Base-by-base conservation (phyloP, 2,329 filamentous ascomycete genomes). In the Colletotrichum tamarilloi region DNA sequence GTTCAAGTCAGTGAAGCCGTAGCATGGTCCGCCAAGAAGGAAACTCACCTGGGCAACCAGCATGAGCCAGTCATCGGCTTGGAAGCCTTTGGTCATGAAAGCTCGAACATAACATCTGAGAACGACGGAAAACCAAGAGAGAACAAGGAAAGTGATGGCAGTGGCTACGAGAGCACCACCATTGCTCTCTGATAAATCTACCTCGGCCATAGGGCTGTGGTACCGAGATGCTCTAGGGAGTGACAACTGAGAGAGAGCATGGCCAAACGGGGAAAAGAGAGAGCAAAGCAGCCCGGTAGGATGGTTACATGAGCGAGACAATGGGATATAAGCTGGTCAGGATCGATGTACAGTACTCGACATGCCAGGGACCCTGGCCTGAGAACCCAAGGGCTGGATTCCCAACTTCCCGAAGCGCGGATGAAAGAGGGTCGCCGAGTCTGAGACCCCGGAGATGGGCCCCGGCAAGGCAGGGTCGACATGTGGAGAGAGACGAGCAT, bases 11-110 rank as follows among this genome's bases (percentile, higher is more conserved):
- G 49, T n/a, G 55, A 19, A 19, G 16, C 35, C 22, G 16, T 35
- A 24, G 38, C 8, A 6, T 28, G 16, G 65, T 67, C 1, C 11
- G 11, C 58, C 67, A 24, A 76, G 57, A 12, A 5, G 16, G 32
- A 14, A 19, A 70, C 81, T 8, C 79, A 88, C 86, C 81, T 87
- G 86, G 35, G 84, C 83, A 70, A 84, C 76, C 56, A 88, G 74
- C 86, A 89, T 89, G 74, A 88, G 80, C 86, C 87, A 89, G 80
- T 89, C 87, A 78, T 89, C 87, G n/a, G 80, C 73, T 76, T 86
- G 82, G 68, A 88, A 86, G 64, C 80, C 80, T 49, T 84, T 85
- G 73, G 84, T 87, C 74, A 87, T 77, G 26, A 83, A 78, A 5
- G 79, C 79, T 70, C 85, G 81, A 14, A 85, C 86, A 77, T 86